A percentile compares a stretch with the other conserved stretches of the same genome.
Evolutionary conservation across 1,284 basidiomycete genomes (phyloP).

Genomic region (Ganoderma multipileum): DNA sequence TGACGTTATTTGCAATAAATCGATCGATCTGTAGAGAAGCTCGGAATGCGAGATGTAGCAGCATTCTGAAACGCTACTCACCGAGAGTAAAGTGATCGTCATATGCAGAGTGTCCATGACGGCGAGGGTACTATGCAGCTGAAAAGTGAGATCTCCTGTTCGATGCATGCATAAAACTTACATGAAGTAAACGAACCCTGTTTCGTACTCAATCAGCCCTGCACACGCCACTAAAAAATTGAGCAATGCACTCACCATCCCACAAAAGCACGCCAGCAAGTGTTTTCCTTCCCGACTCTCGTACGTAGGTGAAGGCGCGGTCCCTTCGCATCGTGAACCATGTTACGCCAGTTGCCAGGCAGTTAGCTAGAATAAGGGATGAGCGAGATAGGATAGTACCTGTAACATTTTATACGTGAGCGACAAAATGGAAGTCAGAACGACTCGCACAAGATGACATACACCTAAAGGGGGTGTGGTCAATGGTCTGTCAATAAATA

Average conservation of each 20-base stretch:
- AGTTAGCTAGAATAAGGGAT: neutral
- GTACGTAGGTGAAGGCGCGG: neutral
- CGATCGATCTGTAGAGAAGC: neutral
- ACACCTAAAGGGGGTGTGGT: neutral
- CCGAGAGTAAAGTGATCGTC: neutral
- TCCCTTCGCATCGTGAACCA: neutral
- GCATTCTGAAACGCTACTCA: neutral
- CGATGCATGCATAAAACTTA: neutral
- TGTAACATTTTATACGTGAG: neutral
- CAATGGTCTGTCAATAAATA: neutral
- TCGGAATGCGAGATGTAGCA: too few relatives aligned
- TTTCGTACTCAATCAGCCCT: neutral
- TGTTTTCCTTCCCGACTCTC: neutral
- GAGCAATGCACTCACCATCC: neutral
- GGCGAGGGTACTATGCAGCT: neutral
- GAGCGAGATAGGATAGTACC: neutral
- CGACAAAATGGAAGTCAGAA: neutral
- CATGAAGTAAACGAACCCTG: conserved; percentile 1
- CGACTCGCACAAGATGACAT: neutral
- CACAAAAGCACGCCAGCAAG: neutral
- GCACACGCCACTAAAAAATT: neutral
- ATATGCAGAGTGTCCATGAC: conserved; percentile 1
- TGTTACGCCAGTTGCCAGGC: neutral
- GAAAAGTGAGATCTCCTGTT: neutral
- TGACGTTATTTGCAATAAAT: too few relatives aligned